These are phyloP conservation scores for Vanrija sp. DNA, from an alignment of 1,284 basidiomycete genomes.

Conservation along the genomic window DNA sequence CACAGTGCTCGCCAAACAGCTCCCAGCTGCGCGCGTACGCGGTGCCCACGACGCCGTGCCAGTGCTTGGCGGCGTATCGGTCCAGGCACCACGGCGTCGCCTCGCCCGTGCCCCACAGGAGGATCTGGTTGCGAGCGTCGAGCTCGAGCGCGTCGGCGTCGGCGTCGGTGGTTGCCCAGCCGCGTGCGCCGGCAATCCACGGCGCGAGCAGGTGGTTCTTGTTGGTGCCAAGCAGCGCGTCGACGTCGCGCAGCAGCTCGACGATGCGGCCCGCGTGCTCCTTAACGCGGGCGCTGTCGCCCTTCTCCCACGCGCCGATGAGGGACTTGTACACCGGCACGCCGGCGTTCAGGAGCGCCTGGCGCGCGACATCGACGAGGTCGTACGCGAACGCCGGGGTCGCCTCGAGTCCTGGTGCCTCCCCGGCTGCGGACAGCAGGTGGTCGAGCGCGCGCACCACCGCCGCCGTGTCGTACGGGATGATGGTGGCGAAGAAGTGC, in stretches of 20 bases:
- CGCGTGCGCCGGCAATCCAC: conserved; percentile 49
- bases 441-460: conserved; percentile 48
- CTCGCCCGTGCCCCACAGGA: conserved; percentile 53
- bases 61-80: conserved; percentile 53
- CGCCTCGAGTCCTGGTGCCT: conserved; percentile 21
- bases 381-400: conserved; percentile 51
- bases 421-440: conserved; percentile 39
- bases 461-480: conserved; percentile 50
- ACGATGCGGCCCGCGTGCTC: conserved; percentile 21
- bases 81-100: conserved; percentile 32
- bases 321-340: conserved; percentile 40
- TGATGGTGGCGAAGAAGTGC: conserved; percentile 41
- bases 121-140: conserved; percentile 53
- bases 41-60: conserved; percentile 50
- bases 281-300: neutral
- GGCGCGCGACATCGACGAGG: conserved; percentile 52
- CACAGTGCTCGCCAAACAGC: conserved; percentile 27
- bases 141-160: conserved; percentile 38
- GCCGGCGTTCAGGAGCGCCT: conserved; percentile 52
- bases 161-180: conserved; percentile 35
- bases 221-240: conserved; percentile 47
- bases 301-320: conserved; percentile 2
- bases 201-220: conserved; percentile 46
- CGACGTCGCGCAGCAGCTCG: conserved; percentile 46
- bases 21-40: conserved; percentile 51